Conservation (phyloP, 2,329 filamentous ascomycete species). For the Botrytis porri region DNA sequence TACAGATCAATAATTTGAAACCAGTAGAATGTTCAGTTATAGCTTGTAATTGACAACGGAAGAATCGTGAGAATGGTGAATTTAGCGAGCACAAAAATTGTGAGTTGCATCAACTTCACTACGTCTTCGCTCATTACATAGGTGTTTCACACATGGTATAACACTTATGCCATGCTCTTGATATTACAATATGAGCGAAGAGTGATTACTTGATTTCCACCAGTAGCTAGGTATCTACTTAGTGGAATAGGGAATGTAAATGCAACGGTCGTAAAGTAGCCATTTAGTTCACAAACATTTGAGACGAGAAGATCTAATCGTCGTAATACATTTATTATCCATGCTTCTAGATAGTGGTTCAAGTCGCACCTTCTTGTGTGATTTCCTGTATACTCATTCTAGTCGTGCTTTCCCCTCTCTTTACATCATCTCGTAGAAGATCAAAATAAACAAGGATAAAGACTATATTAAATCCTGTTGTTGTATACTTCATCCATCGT, state of each 20-base stretch:
- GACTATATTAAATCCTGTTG: background rate
- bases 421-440: background rate
- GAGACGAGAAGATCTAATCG: background rate
- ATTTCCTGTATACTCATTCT: background rate
- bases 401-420: background rate
- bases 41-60: background rate
- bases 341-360: background rate
- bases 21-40: background rate
- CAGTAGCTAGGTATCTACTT: background rate
- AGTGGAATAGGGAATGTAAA: background rate
- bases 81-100: background rate
- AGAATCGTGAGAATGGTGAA: background rate
- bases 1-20: background rate
- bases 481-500: background rate
- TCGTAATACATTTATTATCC: too few species aligned
- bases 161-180: background rate
- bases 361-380: background rate
- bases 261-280: background rate
- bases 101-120: background rate
- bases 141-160: background rate
- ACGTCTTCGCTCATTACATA: background rate
- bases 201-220: background rate
- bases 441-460: background rate
- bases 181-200: background rate
- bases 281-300: background rate